Evolutionary conservation across 345 rosid genomes (phyloP), one percentile per base, ranked within the genome.

Genomic region (Hirschfeldia incana): DNA sequence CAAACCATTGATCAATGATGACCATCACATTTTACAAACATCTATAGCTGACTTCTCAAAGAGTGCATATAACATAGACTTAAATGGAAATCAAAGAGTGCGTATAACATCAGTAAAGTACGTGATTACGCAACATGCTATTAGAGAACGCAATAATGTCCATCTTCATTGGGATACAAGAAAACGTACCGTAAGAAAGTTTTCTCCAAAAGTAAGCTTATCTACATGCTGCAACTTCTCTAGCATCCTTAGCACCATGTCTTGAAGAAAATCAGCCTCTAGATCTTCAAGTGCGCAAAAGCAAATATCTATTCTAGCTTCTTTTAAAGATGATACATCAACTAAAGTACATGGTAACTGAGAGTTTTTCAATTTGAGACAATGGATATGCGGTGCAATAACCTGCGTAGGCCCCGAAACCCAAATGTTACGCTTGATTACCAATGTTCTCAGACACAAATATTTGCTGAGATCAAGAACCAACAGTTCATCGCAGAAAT

Each of bases 321-420:
- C 66, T 1, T 7, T 28, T 67, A 57, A 27, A 28, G 73, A 75
- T 3, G 72, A 75, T 11, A 53, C 66, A 67, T 67, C 66, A 65
- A 26, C 66, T 13, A 75, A 53, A 37, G 3, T 9, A 67, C 58
- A 57, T 55, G 39, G 11, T 5, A 36, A 57, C 7, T 6, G 2
- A 42, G 4, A 39, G 12, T 26, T 33, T 1, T 0, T 75, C 27
- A 65, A 26, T 27, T 3, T 65, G 27, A 66, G 72, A 26, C 1
- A 44, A 55, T 37, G 55, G 55, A 75, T 66, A 36, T 75, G 57
- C 1, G 78, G 72, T 27, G 78, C 72, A 63, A 75, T 15, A 36
- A 75, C 36, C 36, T 75, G 66, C 17, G 9, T 62, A 5, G 42
- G 64, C 5, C 64, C 34, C 4, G 6, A 6, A 17, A 1, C 13